Evolutionary conservation across 2,329 filamentous ascomycete genomes (phyloP).

Genomic region (Botrytis sinoallii): DNA sequence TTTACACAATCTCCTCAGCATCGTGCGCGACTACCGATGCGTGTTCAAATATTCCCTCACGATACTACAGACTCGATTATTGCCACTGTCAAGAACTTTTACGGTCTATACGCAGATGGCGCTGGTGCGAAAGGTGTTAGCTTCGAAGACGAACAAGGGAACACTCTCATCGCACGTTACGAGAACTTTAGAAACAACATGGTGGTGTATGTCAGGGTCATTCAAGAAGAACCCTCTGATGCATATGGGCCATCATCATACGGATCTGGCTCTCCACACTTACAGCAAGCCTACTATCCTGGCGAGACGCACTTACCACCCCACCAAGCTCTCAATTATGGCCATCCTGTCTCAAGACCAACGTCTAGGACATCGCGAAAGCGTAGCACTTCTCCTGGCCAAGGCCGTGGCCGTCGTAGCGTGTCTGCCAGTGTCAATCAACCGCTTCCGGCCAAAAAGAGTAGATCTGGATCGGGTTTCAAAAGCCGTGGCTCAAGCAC

Average conservation of each 20-base stretch:
- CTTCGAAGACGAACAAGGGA: constrained; percentile 88
- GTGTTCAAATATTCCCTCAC: constrained; percentile 88
- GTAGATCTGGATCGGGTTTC: constrained; percentile 60
- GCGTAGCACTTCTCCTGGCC: constrained; percentile 74
- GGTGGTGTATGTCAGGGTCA: constrained; percentile 88
- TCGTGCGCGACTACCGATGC: constrained; percentile 75
- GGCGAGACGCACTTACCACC: constrained; percentile 62
- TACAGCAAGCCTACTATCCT: constrained; percentile 53
- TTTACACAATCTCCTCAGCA: constrained; percentile 65
- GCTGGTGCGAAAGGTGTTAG: constrained; percentile 75
- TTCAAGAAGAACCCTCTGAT: constrained; percentile 53
- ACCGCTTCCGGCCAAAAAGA: constrained; percentile 55
- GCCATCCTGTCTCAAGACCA: constrained; percentile 63
- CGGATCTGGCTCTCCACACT: constrained; percentile 51
- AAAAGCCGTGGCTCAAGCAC: constrained; percentile 64
- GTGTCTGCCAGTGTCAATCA: constrained; percentile 61
- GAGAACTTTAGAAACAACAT: constrained; percentile 94
- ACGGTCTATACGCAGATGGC: constrained; percentile 81
- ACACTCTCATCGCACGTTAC: constrained; percentile 89
- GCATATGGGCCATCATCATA: constrained; percentile 52
- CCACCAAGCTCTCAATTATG: constrained; percentile 53
- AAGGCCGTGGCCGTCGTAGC: constrained; percentile 70
- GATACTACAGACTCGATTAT: constrained; percentile 98
- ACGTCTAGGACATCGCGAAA: constrained; percentile 68
- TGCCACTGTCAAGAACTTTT: constrained; percentile 98